These are phyloP conservation scores for Aspergillus piperis DNA, from an alignment of 2,329 filamentous ascomycete species.

Conservation along the genomic window DNA sequence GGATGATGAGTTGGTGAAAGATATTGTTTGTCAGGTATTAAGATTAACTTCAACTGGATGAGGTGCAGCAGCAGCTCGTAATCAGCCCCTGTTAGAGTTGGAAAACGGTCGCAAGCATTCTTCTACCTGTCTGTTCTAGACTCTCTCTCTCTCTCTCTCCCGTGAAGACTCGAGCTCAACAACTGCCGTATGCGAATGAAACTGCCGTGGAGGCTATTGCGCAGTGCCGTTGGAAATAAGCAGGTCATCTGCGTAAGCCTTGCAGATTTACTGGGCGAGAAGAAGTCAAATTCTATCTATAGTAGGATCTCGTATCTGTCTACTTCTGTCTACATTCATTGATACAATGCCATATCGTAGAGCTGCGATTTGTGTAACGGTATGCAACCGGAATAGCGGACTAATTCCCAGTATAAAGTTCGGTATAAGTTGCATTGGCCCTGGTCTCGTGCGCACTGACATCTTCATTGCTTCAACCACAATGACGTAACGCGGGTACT, in stretches of 20 bases:
- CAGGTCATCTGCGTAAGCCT: neutral
- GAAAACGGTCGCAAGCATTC: neutral
- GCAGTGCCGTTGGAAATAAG: neutral
- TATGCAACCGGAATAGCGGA: neutral
- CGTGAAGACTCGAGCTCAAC: too few species aligned
- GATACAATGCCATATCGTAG: neutral
- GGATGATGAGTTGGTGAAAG: neutral
- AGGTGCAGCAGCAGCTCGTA: neutral
- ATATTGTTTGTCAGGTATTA: neutral
- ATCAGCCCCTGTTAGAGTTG: neutral
- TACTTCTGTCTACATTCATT: too few species aligned
- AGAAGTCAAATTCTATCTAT: neutral
- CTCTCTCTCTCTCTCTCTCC: neutral
- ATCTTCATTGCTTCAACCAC: constrained; percentile 7
- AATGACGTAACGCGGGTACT: constrained; percentile 5
- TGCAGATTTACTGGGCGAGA: neutral
- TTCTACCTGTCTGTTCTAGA: neutral
- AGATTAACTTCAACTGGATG: too few species aligned
- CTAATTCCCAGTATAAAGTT: neutral
- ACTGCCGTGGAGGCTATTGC: neutral
- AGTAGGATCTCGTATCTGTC: neutral
- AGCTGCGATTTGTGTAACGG: neutral
- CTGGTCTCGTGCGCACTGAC: constrained; percentile 8
- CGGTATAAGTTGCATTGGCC: neutral
- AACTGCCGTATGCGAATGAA: neutral